Conservation (phyloP, 805 yeast genomes). For the Saccharomycopsis olivae region DNA sequence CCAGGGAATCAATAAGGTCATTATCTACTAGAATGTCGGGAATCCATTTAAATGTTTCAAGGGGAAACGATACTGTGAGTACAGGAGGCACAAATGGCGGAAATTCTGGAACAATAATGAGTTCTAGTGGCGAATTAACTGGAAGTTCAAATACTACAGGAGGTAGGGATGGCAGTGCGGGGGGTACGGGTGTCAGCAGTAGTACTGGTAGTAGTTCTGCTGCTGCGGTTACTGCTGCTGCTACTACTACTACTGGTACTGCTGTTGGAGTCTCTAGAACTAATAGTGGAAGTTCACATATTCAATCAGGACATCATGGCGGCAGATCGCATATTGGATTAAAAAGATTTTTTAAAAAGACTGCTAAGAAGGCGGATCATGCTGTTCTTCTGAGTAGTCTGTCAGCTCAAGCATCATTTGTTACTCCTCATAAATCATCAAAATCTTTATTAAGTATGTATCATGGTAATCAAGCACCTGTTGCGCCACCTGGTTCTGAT, state of each 20-base stretch:
- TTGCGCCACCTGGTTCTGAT: conserved; percentile 7
- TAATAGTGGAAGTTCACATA: too few relatives aligned
- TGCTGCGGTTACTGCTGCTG: conserved; percentile 1
- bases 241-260: background rate
- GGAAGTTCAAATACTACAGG: background rate
- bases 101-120: too few relatives aligned
- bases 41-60: too few relatives aligned
- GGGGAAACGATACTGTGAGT: too few relatives aligned
- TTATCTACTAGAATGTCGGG: conserved; percentile 5
- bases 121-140: too few relatives aligned
- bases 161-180: background rate
- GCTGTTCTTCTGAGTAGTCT: background rate
- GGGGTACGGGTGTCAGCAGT: background rate
- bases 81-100: too few relatives aligned
- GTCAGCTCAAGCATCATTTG: conserved; percentile 2
- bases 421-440: conserved; percentile 2
- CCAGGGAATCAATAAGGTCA: conserved; percentile 7
- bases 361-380: conserved; percentile 19
- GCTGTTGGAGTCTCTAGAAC: conserved; percentile 1
- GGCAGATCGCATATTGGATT: conserved; percentile 21
- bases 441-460: conserved; percentile 10
- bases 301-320: too few relatives aligned
- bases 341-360: conserved; percentile 43
- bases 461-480: background rate
- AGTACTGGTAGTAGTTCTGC: too few relatives aligned